Conservation (phyloP, 2,329 filamentous ascomycete genomes). For the Cercospora sp. region DNA sequence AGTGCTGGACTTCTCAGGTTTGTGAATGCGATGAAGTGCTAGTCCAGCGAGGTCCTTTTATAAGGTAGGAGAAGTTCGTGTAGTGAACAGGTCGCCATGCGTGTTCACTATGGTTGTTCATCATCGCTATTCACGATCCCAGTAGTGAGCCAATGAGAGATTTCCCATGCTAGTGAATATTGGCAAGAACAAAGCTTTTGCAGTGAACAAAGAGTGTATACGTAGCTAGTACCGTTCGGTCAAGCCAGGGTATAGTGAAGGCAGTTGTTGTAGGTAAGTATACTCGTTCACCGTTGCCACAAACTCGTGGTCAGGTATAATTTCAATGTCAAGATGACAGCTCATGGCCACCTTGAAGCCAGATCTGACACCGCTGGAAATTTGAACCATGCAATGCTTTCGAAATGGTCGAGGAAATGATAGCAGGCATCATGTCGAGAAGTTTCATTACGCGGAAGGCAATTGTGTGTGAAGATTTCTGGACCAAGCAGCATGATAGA, state of each 20-base stretch:
- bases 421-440: too few relatives aligned
- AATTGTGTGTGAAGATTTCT: too few relatives aligned
- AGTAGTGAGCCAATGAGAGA: neutral
- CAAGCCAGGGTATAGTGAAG: neutral
- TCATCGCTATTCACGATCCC: neutral
- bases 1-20: neutral
- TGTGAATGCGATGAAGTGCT: neutral
- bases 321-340: too few relatives aligned
- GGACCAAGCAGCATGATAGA: too few relatives aligned
- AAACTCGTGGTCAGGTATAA: too few relatives aligned
- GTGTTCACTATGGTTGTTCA: neutral
- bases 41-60: neutral
- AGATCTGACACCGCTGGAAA: too few relatives aligned
- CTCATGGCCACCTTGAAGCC: too few relatives aligned
- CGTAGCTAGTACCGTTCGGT: neutral
- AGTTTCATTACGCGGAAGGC: too few relatives aligned
- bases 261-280: neutral
- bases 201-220: neutral
- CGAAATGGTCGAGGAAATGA: too few relatives aligned
- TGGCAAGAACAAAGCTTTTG: neutral
- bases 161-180: neutral
- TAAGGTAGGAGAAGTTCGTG: neutral
- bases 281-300: neutral
- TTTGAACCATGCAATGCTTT: too few relatives aligned
- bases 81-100: neutral